Evolutionary conservation across 73 alveolate genomes (phyloP).

Genomic region (Paramecium sexaurelia): DNA sequence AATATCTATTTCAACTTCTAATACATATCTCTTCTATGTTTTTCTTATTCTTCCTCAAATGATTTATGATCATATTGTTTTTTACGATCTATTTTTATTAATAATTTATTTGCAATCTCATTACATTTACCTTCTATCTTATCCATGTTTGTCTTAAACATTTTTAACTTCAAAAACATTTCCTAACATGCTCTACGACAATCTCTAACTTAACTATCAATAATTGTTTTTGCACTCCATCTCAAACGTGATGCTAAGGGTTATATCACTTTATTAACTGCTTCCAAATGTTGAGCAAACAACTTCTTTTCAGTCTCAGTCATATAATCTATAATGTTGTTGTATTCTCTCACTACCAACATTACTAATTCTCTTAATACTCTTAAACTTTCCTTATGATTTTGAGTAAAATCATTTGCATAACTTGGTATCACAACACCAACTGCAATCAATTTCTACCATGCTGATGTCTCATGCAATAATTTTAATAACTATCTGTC

Average conservation of each 20-base stretch:
- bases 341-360: constrained; percentile 91
- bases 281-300: constrained; percentile 82
- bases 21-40: constrained; percentile 74
- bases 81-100: constrained; percentile 76
- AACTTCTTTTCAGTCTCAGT: constrained; percentile 77
- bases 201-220: constrained; percentile 80
- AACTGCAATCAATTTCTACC: constrained; percentile 85
- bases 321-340: constrained; percentile 83
- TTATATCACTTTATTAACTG: constrained; percentile 77
- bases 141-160: constrained; percentile 79
- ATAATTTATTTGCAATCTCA: constrained; percentile 74
- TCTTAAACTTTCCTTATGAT: constrained; percentile 83
- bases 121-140: constrained; percentile 79
- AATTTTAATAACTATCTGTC: constrained; percentile 80
- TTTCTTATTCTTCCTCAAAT: constrained; percentile 82
- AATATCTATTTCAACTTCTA: constrained; percentile 70
- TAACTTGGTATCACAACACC: constrained; percentile 82
- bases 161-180: constrained; percentile 82
- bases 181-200: constrained; percentile 88
- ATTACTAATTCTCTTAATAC: constrained; percentile 87
- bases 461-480: constrained; percentile 80
- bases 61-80: constrained; percentile 74
- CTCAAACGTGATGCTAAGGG: constrained; percentile 80
- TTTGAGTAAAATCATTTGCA: constrained; percentile 72
- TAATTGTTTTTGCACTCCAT: constrained; percentile 81